These are phyloP conservation scores for Nicotiana paniculata DNA, from an alignment of 257 asterid species.

Conservation along the genomic window DNA sequence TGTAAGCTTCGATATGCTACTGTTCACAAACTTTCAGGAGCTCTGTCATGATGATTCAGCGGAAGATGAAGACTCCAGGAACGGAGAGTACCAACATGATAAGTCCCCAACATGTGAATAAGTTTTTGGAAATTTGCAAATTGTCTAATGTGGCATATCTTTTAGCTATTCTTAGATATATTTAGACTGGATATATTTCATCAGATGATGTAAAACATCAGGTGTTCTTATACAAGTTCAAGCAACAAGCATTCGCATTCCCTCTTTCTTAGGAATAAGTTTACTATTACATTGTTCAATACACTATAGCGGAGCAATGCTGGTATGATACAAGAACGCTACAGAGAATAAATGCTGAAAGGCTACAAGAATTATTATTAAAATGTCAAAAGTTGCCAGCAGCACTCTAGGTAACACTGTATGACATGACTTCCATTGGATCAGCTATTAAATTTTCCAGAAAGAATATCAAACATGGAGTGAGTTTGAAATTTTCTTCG, in stretches of 20 bases:
- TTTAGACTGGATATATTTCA: background rate
- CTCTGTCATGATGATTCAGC: background rate
- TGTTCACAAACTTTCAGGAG: background rate
- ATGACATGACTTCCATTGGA: background rate
- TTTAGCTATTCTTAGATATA: background rate
- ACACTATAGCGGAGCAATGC: background rate
- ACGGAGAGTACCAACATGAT: background rate
- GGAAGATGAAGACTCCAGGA: background rate
- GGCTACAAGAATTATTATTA: background rate
- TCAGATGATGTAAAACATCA: background rate
- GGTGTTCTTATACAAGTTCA: background rate
- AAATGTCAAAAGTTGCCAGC: background rate
- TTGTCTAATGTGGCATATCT: background rate
- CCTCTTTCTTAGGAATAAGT: background rate
- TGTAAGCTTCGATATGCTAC: background rate
- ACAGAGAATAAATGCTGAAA: background rate
- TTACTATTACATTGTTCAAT: background rate
- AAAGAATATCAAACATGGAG: background rate
- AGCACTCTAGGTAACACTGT: background rate
- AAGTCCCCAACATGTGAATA: background rate
- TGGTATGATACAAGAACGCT: background rate
- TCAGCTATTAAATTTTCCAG: background rate
- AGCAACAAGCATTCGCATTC: background rate
- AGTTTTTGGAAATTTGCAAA: background rate
- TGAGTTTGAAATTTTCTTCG: background rate